A percentile compares a stretch with the other conserved stretches of the same genome.
Conservation (phyloP, 1,139 yeast species). For the Sporopachydermia cereana region DNA sequence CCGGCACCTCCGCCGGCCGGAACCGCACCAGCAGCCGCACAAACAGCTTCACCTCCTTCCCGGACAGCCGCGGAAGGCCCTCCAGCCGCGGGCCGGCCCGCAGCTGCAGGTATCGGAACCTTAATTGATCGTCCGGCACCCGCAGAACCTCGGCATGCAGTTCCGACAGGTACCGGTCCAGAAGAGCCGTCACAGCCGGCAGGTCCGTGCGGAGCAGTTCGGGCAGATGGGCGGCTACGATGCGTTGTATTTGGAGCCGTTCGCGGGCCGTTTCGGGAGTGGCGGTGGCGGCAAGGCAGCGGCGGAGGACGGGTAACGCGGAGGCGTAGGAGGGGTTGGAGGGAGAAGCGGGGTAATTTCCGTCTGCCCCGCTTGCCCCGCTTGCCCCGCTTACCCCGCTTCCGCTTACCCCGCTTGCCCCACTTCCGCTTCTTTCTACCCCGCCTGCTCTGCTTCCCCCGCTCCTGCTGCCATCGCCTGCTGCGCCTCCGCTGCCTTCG, state of each 20-base stretch:
- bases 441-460: too few relatives aligned
- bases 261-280: slow-evolving; percentile 11
- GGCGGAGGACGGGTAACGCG: background rate
- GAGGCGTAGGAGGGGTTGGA: too few relatives aligned
- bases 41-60: slow-evolving; percentile 13
- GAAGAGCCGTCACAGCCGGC: slow-evolving; percentile 13
- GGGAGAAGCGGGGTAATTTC: too few relatives aligned
- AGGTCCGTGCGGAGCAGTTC: slow-evolving; percentile 13
- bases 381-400: too few relatives aligned
- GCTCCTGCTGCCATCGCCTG: too few relatives aligned
- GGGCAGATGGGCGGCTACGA: slow-evolving; percentile 11
- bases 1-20: slow-evolving; percentile 11
- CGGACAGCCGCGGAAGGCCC: background rate
- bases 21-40: slow-evolving; percentile 16
- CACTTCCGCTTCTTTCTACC: too few relatives aligned
- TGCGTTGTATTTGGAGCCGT: slow-evolving; percentile 11
- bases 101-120: background rate
- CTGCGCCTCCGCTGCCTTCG: too few relatives aligned
- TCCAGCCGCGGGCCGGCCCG: background rate
- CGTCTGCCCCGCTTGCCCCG: too few relatives aligned
- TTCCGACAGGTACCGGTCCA: slow-evolving; percentile 17
- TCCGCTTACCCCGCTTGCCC: too few relatives aligned
- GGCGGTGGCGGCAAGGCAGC: slow-evolving; percentile 2
- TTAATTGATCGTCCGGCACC: background rate
- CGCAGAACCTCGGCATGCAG: slow-evolving; percentile 14